Evolutionary conservation across 2,329 filamentous ascomycete genomes (phyloP), one percentile per base, ranked within the genome.

Genomic region (Colletotrichum echinochloae): DNA sequence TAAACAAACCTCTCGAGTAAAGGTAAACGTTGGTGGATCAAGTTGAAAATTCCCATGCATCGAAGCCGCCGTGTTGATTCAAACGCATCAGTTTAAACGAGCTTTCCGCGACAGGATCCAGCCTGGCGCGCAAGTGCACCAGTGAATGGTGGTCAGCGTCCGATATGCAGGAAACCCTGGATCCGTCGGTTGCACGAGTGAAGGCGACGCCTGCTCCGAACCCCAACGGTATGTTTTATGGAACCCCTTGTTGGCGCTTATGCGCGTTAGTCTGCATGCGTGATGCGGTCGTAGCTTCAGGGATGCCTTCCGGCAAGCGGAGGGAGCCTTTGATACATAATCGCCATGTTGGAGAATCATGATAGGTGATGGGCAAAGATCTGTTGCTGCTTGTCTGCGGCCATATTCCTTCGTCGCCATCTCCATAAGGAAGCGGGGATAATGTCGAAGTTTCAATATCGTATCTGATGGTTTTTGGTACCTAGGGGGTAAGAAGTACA

Each of bases 221-320:
- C 11, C 23, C 44, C 52, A 54, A 35, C 46, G 57, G 59, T 52
- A 33, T 37, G n/a, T 57, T 48, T 52, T 28, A 39, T 28, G 51
- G 55, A 61, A 41, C 26, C 23, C 26, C 44, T 61, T 65, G 60
- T 66, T 66, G 70, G 72, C 72, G 72, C 72, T 65, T 73, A 72
- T 72, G 72, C 69, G 66, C 33, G 56, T 61, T 63, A 65, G 57
- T 52, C 52, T 67, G 64, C 71, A 71, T 71, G 68, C 68, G 60
- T 68, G 71, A 70, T 65, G 61, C 56, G 60, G 61, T 46, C 51
- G 60, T 65, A 51, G 70, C 66, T 62, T 33, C 70, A 66, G 66
- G 66, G 66, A 72, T 66, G 48, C 60, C 28, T 35, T 33, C 6
- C n/a, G 33, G 23, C 66, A 49, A 51, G 52, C 57, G 46, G 41